Conservation (phyloP, 495 filamentous ascomycete genomes). For the Neurospora tetrasperma region DNA sequence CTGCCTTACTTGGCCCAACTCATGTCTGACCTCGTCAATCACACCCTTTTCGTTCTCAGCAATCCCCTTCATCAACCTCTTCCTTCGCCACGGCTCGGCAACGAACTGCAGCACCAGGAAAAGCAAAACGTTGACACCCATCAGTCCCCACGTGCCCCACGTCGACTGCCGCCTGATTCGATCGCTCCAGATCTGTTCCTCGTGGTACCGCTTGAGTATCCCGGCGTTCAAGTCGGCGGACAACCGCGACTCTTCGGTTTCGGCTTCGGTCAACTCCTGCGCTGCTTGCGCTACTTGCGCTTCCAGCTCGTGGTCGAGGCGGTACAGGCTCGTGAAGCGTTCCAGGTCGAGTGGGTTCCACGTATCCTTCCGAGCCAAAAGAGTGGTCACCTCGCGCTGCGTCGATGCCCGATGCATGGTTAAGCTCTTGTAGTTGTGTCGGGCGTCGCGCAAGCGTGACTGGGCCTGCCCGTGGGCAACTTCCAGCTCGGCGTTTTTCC, state of each 20-base stretch:
- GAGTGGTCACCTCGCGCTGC: slow-evolving; percentile 89
- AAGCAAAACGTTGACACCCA: slow-evolving; percentile 89
- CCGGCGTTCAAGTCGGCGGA: slow-evolving; percentile 59
- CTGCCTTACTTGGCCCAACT: slow-evolving; percentile 16
- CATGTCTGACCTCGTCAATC: slow-evolving; percentile 59
- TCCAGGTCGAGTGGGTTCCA: slow-evolving; percentile 86
- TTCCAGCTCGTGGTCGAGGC: slow-evolving; percentile 87
- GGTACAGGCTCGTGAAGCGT: slow-evolving; percentile 86
- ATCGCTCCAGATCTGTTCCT: slow-evolving; percentile 98
- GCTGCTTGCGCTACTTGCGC: slow-evolving; percentile 70
- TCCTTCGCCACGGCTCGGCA: slow-evolving; percentile 88
- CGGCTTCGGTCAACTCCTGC: slow-evolving; percentile 58
- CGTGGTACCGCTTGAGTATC: slow-evolving; percentile 87
- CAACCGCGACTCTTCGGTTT: slow-evolving; percentile 65
- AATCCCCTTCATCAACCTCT: slow-evolving; percentile 68
- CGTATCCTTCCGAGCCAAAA: slow-evolving; percentile 85
- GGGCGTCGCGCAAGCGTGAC: slow-evolving; percentile 54
- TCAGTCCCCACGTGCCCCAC: slow-evolving; percentile 96
- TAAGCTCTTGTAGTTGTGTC: slow-evolving; percentile 64
- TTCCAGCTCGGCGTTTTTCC: slow-evolving; percentile 64
- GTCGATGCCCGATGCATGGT: slow-evolving; percentile 71
- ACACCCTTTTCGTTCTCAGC: slow-evolving; percentile 48
- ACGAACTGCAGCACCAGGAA: slow-evolving; percentile 83
- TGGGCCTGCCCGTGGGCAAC: slow-evolving; percentile 51
- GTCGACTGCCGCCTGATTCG: slow-evolving; percentile 93